These are phyloP conservation scores for Ascodesmis nigricans DNA, from an alignment of 495 filamentous ascomycete genomes.

Conservation along the genomic window DNA sequence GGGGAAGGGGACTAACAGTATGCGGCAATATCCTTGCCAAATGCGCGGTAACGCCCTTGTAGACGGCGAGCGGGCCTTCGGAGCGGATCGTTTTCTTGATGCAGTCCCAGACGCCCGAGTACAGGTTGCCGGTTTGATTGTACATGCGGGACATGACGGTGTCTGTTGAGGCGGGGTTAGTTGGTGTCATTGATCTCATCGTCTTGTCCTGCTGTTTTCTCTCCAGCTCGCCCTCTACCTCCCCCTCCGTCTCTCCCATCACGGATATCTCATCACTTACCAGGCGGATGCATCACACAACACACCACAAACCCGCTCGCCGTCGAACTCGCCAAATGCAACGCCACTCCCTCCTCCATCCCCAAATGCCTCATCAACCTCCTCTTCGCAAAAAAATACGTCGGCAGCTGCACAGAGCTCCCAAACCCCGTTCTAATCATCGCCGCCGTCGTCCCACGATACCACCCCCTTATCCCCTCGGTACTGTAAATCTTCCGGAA, in stretches of 20 bases:
- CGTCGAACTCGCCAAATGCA: conserved; percentile 75
- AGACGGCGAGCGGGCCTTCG: conserved; percentile 80
- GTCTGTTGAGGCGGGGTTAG: no score
- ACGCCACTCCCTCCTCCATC: conserved; percentile 72
- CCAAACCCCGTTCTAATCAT: conserved; percentile 95
- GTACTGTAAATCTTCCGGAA: conserved; percentile 48
- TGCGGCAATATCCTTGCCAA: conserved; percentile 84
- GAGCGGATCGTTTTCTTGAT: conserved; percentile 72
- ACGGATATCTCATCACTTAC: conserved; percentile 28
- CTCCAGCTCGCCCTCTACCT: not conserved
- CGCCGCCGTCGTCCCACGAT: conserved; percentile 76
- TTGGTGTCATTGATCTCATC: no score
- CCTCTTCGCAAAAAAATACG: conserved; percentile 95
- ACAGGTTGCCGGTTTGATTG: conserved; percentile 94
- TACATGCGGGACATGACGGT: conserved; percentile 98
- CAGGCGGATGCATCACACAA: conserved; percentile 93
- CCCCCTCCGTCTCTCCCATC: no score
- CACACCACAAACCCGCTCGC: conserved; percentile 91
- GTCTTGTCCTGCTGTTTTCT: conserved; percentile 1
- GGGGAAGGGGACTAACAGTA: conserved; percentile 33
- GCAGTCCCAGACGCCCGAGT: conserved; percentile 81
- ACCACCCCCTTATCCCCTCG: conserved; percentile 66
- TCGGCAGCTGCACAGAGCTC: conserved; percentile 83
- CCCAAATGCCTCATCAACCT: conserved; percentile 55
- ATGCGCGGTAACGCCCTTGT: conserved; percentile 95